Base-by-base conservation (phyloP, 139 green algal species). In the Chlamydomonas sp. region DNA sequence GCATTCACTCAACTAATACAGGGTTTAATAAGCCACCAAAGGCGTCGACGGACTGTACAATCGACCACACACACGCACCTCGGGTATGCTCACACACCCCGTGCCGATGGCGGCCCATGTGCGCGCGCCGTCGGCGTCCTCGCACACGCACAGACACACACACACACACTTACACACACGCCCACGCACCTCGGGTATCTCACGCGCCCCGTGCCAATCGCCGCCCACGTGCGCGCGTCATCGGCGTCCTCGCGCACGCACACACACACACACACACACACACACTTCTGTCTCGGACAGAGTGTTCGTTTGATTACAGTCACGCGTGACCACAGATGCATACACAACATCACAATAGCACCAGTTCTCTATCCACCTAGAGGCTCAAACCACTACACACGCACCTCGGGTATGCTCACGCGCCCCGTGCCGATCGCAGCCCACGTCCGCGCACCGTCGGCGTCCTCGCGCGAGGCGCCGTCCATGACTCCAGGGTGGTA, bases 401-500 rank as follows among this genome's bases (percentile, higher is more conserved):
- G 6, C 24, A 30, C 22, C 65, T 71, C 67, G 50, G 50, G 67
- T 35, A 29, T 61, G 8, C 10, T 31, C 6, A 73, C 22, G 43
- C 35, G 50, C 16, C 67, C 67, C 16, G 10, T 33, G 5, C 67
- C 67, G 34, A 73, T 49, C 3, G 31, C 67, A 28, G 22, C 67
- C 50, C 35, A 58, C 2, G 31, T 38, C 2, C 29, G 5, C 30
- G 33, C 31, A 3, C 50, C 34, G 31, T 8, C 59, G 8, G 59
- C 43, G 59, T 66, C 59, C 59, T 66, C 59, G 31, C 6, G 10
- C 6, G 20, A 48, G 4, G 4, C 24, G 59, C 29, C 29, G 6
- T 37, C 31, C 59, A 66, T 24, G 4, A 73, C 2, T 3, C 67
- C 67, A 26, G 67, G 67, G 54, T 73, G 67, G 36, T 66, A 38